A percentile compares a stretch with the other conserved stretches of the same genome.
phyloP scores from a whole-genome alignment of 1,284 basidiomycete genomes.

The Hypsizygus ulmarius region DNA sequence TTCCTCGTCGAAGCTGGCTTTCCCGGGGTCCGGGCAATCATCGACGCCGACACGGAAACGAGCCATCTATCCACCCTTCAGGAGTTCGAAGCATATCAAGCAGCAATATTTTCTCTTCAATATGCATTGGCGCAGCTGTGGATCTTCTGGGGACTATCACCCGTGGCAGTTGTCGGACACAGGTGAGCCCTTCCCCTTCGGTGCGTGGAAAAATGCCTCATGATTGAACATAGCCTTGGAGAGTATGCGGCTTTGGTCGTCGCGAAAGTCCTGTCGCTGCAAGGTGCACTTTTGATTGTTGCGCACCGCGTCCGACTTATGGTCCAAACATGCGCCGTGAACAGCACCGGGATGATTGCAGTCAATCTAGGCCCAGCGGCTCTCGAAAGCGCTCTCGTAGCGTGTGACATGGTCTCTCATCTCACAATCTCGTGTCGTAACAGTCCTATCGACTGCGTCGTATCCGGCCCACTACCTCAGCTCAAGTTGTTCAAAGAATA shows the following conservation, averaged over 20 bases:
- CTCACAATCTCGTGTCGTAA: slow-evolving; percentile 63
- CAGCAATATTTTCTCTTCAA: slow-evolving; percentile 57
- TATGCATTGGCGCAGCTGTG: slow-evolving; percentile 59
- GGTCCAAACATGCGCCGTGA: slow-evolving; percentile 41
- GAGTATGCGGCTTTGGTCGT: slow-evolving; percentile 67
- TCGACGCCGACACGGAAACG: slow-evolving; percentile 29
- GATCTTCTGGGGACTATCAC: slow-evolving; percentile 63
- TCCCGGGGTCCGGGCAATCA: slow-evolving; percentile 46
- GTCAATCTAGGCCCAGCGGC: slow-evolving; percentile 38
- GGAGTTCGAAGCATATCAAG: slow-evolving; percentile 48
- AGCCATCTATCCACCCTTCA: slow-evolving; percentile 23
- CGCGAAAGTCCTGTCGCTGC: slow-evolving; percentile 52
- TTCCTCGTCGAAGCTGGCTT: slow-evolving; percentile 50
- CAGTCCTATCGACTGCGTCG: slow-evolving; percentile 51
- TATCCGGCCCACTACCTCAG: slow-evolving; percentile 49
- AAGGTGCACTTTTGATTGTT: slow-evolving; percentile 57
- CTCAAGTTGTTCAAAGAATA: slow-evolving; percentile 42
- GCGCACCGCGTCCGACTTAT: slow-evolving; percentile 57
- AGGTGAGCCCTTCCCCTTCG: slow-evolving; percentile 43
- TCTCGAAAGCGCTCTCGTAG: slow-evolving; percentile 36
- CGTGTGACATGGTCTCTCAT: slow-evolving; percentile 31
- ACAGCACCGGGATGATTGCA: slow-evolving; percentile 58
- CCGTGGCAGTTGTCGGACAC: slow-evolving; percentile 59
- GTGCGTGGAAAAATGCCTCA: slow-evolving; percentile 6
- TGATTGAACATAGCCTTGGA: slow-evolving; percentile 47